Evolutionary conservation across 129 eudicot genomes (phyloP).

Genomic region (Calendula officinalis): DNA sequence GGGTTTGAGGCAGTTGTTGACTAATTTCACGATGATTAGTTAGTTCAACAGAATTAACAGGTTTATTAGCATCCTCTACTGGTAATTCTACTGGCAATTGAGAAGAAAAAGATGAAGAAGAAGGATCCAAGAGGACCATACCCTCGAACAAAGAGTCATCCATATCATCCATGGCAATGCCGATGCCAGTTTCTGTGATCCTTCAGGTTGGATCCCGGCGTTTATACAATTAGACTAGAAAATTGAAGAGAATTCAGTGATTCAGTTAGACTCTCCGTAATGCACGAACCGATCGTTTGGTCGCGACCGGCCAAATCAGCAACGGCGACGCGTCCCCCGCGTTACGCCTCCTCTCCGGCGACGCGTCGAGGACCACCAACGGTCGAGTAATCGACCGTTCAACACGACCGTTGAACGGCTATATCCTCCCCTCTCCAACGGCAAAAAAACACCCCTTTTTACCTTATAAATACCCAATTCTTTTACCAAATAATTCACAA

Average conservation of each 20-base stretch:
- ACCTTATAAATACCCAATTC: no score
- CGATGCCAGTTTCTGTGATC: conserved; percentile 11
- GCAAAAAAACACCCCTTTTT: no score
- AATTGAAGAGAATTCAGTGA: conserved; percentile 4
- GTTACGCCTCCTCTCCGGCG: no score
- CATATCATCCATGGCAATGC: conserved; percentile 29
- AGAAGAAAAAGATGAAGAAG: conserved; percentile 18
- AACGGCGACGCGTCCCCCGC: no score
- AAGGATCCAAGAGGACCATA: conserved; percentile 52
- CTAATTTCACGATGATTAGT: not conserved
- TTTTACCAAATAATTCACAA: no score
- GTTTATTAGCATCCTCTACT: not conserved
- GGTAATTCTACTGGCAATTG: conserved; percentile 11
- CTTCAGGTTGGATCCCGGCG: conserved; percentile 2
- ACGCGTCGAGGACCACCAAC: no score
- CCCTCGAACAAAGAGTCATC: conserved; percentile 74
- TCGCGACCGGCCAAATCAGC: no score
- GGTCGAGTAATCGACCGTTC: no score
- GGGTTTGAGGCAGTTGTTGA: conserved; percentile 12
- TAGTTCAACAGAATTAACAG: conserved; percentile 15
- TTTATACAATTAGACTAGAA: not conserved
- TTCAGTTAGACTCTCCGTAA: no score
- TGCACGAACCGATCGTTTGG: no score
- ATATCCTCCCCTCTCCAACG: no score
- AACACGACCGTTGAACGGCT: no score